Evolutionary conservation across 2,329 filamentous ascomycete genomes (phyloP).

Genomic region (Magnaporthiopsis rhizophila): DNA sequence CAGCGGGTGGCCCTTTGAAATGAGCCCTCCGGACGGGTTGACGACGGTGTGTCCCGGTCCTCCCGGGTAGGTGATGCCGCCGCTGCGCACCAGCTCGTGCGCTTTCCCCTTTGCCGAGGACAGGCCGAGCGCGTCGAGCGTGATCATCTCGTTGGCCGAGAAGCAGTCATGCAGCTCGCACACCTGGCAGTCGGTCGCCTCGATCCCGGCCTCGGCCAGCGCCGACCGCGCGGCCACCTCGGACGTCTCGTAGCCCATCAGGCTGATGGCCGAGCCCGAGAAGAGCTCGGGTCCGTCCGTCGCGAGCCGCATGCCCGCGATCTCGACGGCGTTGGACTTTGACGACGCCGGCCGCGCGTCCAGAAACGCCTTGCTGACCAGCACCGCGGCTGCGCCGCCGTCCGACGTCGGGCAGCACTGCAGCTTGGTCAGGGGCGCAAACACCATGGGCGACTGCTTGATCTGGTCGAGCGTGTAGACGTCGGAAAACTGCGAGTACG

Average conservation of each 20-base stretch:
- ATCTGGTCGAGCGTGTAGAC: conserved; percentile 86
- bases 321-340: conserved; percentile 71
- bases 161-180: conserved; percentile 97
- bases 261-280: conserved; percentile 72
- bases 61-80: conserved; percentile 88
- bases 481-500: conserved; percentile 95
- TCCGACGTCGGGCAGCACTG: conserved; percentile 97
- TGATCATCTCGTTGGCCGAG: conserved; percentile 87
- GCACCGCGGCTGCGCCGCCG: conserved; percentile 77
- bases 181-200: conserved; percentile 65
- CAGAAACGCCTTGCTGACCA: conserved; percentile 85
- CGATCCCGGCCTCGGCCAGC: conserved; percentile 63
- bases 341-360: conserved; percentile 70
- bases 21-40: conserved; percentile 90
- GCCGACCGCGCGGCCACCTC: conserved; percentile 61
- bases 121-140: conserved; percentile 78
- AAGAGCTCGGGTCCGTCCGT: conserved; percentile 78
- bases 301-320: conserved; percentile 81
- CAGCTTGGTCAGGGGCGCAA: conserved; percentile 87
- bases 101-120: conserved; percentile 66
- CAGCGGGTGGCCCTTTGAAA: conserved; percentile 91
- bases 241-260: conserved; percentile 85
- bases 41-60: conserved; percentile 54
- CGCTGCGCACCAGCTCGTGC: conserved; percentile 78
- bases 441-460: conserved; percentile 66